These are phyloP conservation scores for Chytridium lagenaria DNA, from an alignment of 371 early-diverging fungal species.

Conservation along the genomic window DNA sequence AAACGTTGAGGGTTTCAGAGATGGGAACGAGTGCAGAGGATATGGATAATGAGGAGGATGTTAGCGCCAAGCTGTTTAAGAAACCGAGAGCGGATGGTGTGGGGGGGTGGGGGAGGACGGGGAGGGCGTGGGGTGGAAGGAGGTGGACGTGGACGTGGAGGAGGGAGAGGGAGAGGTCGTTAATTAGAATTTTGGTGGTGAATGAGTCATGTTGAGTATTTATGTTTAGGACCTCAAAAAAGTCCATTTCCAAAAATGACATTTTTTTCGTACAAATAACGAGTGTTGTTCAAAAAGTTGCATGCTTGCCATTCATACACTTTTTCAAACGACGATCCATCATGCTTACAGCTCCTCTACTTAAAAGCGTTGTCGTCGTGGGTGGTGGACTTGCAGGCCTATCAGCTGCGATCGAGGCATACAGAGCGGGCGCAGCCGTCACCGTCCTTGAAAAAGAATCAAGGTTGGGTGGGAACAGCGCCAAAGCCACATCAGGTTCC, in stretches of 20 bases:
- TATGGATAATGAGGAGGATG: slow-evolving; percentile 41
- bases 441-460: slow-evolving; percentile 34
- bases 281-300: too few species aligned
- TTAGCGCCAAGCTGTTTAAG: slow-evolving; percentile 31
- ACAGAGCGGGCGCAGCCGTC: slow-evolving; percentile 23
- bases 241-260: too few species aligned
- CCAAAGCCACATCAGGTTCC: slow-evolving; percentile 33
- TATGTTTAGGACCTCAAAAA: too few species aligned
- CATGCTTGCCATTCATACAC: background rate
- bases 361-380: slow-evolving; percentile 21
- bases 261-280: too few species aligned
- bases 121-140: background rate
- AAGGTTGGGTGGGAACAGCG: slow-evolving; percentile 32
- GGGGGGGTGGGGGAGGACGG: slow-evolving; percentile 5
- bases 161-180: background rate
- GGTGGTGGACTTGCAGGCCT: slow-evolving; percentile 39
- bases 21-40: slow-evolving; percentile 8
- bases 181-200: background rate
- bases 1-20: background rate
- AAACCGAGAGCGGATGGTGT: slow-evolving; percentile 30
- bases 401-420: slow-evolving; percentile 33
- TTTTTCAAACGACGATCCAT: too few species aligned
- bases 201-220: background rate
- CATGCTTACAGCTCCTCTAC: slow-evolving; percentile 9
- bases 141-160: too few species aligned